Base-by-base conservation (phyloP, 208 protist species). In the Balamuthia mandrillaris region DNA sequence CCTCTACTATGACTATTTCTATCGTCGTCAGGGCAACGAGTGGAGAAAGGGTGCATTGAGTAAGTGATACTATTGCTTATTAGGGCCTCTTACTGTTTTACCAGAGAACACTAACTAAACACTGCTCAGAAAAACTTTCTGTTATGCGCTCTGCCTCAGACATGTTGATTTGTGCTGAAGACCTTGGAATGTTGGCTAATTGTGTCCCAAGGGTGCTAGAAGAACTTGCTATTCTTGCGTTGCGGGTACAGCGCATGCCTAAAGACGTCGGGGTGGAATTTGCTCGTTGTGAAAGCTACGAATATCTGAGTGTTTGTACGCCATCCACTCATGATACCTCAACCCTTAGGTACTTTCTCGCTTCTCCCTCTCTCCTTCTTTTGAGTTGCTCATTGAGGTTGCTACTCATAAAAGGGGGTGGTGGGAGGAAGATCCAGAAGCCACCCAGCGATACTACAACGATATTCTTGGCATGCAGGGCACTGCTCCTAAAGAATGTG, bases 131-230 rank as follows among this genome's bases (percentile, higher is more conserved):
- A 56, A 83, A 83, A 56, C 75, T 83, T 2, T 49, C 54, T 35
- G 75, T 83, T 9, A n/a, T 83, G 75, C 51, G 75, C 21, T 49
- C 61, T 3, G 75, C 75, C 35, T 83, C 75, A 21, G 70, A 91
- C 29, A 96, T 96, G 94, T 79, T 96, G 31, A 86, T 95, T 45
- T 93, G 90, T 88, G 94, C 92, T 35, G 94, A 96, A 58, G 94
- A 96, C 85, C 82, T 96, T 3, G 94, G 94, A 52, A 86, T 93
- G 78, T 63, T 94, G 12, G 86, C 91, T 44, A 81, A 87, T 37
- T 91, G 88, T 70, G 89, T 95, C 27, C 82, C 86, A 27, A 41
- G 58, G 33, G 81, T 92, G 1, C 86, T 96, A 16, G 65, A 87
- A 0, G 44, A 92, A 21, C 66, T 92, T 3, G 83, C 84, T 70